Base-by-base conservation (phyloP, 129 eudicot species). In the Lactuca sativa region DNA sequence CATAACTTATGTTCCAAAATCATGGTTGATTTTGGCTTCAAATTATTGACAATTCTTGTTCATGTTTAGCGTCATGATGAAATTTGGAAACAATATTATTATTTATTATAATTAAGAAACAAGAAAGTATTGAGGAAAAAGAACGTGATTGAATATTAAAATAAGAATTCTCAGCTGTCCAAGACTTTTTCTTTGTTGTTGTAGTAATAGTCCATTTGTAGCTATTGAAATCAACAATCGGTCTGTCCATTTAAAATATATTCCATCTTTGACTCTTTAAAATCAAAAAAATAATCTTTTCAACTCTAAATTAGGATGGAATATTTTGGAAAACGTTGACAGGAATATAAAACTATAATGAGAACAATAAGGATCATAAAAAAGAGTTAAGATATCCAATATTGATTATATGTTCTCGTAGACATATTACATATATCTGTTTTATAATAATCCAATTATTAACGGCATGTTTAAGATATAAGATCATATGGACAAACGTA, bases 161-260 rank as follows among this genome's bases (percentile, higher is more conserved):
- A n/a, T 37, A 51, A 68, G 7, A 40, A 76, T 40, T 25, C 3
- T 59, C 7, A 38, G 30, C 53, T 41, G 63, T 59, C 56, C 34
- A 30, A 76, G 66, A 76, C 65, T 61, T 32, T 40, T 69, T 61
- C 43, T 37, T 69, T 69, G 70, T 69, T 69, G 70, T 56, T 68
- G 55, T 69, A 61, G 61, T 38, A 37, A 14, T 62, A 57, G 48
- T 40, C 66, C 59, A 75, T 15, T 59, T 48, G 43, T 59, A 36
- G 9, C 63, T 62, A 43, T 41, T 55, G 37, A 38, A 77, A 32
- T 25, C 25, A 43, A 65, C 72, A 56, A 74, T 64, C 33, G 44
- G 72, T 55, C 58, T 13, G 66, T 30, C 31, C 31, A 65, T 10
- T 58, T 4, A 62, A 52, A 31, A 14, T 49, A 14, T 49, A 7